Evolutionary conservation across 2,329 filamentous ascomycete genomes (phyloP), one percentile per base, ranked within the genome.

Genomic region (Fusarium chaquense): DNA sequence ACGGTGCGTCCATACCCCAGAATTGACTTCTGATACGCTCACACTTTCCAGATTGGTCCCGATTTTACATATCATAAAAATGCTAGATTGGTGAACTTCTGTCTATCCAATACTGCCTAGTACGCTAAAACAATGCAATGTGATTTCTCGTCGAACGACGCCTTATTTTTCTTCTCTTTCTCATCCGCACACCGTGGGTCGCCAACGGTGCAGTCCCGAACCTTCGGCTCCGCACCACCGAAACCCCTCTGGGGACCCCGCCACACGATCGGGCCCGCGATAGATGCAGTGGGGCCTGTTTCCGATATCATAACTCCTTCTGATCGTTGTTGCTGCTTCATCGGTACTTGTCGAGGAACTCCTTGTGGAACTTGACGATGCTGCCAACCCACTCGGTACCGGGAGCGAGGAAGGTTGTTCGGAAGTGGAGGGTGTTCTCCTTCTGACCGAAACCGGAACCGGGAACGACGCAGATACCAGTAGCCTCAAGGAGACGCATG

Each of bases 331-430:
- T 33, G 18, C 4, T 43, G n/a, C 47, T 73, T 75, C 76, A 88
- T 73, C 83, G 80, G 79, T 87, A 98, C 86, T 97, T 88, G 52
- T 91, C 87, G 90, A 98, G 92, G 76, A 99, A 99, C 67, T 92
- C 89, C 81, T 90, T 83, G 83, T 99, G 96, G 83, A 99, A 99
- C 81, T 93, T 92, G 73, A 91, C 88, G 73, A 98, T 93, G 71
- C 91, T 87, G 51, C 90, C 89, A 9, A 97, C 90, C 96, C 96
- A 99, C 75, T 97, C 94, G 2, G 95, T 98, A 16, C 96, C 96
- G 1, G 96, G 96, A 1, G 96, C 95, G 41, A 99, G 84, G 86
- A 99, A 99, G 1, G 96, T 99, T 6, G 96, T 99, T 67, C 96
- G 87, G 87, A 99, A 97, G 83, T 99, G 96, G 76, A 96, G 84